Evolutionary conservation across 768 basidiomycete species (phyloP).

Genomic region (Tylopilus balloui): DNA sequence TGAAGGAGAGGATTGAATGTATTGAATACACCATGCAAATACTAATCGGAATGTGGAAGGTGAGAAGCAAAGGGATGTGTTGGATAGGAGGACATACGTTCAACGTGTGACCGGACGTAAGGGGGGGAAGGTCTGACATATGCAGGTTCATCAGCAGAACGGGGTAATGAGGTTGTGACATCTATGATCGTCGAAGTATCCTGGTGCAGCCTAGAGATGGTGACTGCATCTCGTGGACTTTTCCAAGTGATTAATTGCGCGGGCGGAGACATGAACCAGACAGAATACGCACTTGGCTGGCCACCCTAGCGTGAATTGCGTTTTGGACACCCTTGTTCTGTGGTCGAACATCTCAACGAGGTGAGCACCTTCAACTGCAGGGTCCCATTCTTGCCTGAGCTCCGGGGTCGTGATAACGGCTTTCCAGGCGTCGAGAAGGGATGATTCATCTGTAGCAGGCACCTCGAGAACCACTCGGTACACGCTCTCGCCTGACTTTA

Average conservation of each 20-base stretch:
- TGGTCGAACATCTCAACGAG: constrained; percentile 84
- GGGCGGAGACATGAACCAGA: neutral
- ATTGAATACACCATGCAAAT: constrained; percentile 93
- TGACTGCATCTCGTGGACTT: constrained; percentile 91
- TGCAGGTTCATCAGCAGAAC: constrained; percentile 84
- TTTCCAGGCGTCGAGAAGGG: constrained; percentile 74
- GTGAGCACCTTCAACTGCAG: constrained; percentile 81
- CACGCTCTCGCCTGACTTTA: constrained; percentile 68
- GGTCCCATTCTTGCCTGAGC: constrained; percentile 88
- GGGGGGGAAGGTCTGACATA: constrained; percentile 91
- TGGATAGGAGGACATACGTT: constrained; percentile 43
- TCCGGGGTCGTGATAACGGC: constrained; percentile 82
- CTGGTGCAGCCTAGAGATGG: constrained; percentile 81
- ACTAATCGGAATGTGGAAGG: constrained; percentile 40
- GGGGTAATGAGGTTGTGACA: constrained; percentile 90
- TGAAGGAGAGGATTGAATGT: constrained; percentile 40
- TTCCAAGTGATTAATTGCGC: constrained; percentile 6
- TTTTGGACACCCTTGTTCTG: constrained; percentile 80
- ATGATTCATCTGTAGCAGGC: constrained; percentile 48
- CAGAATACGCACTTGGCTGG: constrained; percentile 82
- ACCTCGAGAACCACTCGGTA: constrained; percentile 83
- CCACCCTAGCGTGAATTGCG: constrained; percentile 92
- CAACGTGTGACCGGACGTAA: constrained; percentile 83
- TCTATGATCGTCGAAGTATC: constrained; percentile 83
- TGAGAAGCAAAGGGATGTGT: constrained; percentile 5